These are phyloP conservation scores for Annulohypoxylon maeteangense DNA, from an alignment of 495 filamentous ascomycete genomes.

Conservation along the genomic window DNA sequence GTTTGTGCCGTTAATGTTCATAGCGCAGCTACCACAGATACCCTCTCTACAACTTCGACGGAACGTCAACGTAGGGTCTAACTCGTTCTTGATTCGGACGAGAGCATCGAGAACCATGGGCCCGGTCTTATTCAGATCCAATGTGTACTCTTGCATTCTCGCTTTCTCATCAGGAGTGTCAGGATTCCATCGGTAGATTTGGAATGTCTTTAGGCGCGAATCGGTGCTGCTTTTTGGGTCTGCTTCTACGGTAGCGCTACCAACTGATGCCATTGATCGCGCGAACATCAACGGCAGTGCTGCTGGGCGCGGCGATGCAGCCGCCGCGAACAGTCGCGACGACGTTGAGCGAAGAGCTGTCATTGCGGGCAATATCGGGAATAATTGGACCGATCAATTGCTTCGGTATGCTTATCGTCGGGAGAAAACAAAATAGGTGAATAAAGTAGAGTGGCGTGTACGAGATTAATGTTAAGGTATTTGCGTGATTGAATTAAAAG, in stretches of 20 bases:
- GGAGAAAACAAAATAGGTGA: constrained; percentile 2
- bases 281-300: constrained; percentile 50
- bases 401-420: constrained; percentile 9
- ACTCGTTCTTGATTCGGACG: constrained; percentile 98
- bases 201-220: constrained; percentile 88
- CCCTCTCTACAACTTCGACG: constrained; percentile 94
- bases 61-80: constrained; percentile 97
- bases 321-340: constrained; percentile 69
- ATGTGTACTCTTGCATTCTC: constrained; percentile 89
- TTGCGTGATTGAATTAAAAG: not conserved
- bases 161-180: constrained; percentile 91
- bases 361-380: constrained; percentile 63
- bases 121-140: constrained; percentile 98
- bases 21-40: constrained; percentile 97
- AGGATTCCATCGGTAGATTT: constrained; percentile 99
- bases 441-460: not conserved
- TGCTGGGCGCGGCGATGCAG: constrained; percentile 50
- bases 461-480: not conserved
- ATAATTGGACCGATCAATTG: constrained; percentile 12
- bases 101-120: constrained; percentile 98
- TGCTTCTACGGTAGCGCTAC: constrained; percentile 62
- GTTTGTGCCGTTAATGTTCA: constrained; percentile 99
- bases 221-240: constrained; percentile 65
- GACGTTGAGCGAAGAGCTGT: constrained; percentile 78
- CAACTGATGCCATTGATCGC: constrained; percentile 59